Evolutionary conservation across 768 basidiomycete genomes (phyloP), one percentile per base, ranked within the genome.

Genomic region (Fomitopsis pulvina): DNA sequence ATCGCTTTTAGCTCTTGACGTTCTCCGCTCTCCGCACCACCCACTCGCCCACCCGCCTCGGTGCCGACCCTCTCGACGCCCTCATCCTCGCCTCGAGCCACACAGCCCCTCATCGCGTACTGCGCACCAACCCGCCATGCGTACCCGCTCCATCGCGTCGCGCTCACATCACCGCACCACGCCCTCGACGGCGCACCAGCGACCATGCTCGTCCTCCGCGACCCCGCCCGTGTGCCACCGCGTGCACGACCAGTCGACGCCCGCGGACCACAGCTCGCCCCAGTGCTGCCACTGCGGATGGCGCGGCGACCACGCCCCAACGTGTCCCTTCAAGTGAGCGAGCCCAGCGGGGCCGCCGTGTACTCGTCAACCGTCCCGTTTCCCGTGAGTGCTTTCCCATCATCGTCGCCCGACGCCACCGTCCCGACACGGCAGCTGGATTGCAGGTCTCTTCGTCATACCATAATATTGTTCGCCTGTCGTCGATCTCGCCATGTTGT

Each of bases 221-320:
- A 38, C 57, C 54, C 48, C 57, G 58, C 61, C 62, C 54, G 60
- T 63, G 45, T 27, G 37, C 51, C 57, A 59, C 43, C 54, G 54
- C 47, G 54, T 60, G 45, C 58, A 60, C 32, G 64, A 63, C 55
- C 54, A 66, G 52, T 47, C 56, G 52, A 53, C 67, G 43, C 61
- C 68, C 29, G 63, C 72, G 46, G 68, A 78, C 69, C 70, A 73
- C 58, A 79, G 75, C 70, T 72, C 78, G n/a, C 83, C 85, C 52
- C 83, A 85, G 64, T 87, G 85, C 69, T 85, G 83, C 73, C 83
- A 85, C 63, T 87, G 85, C 55, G 83, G 83, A 57, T 83, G 73
- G 73, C 80, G 85, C 58, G 83, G 83, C 32, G 61, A 70, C 14
- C 75, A 77, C 55, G 63, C 78, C 24, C 76, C 80, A 29, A 73